A percentile compares a stretch with the other conserved stretches of the same genome.
phyloP scores from a whole-genome alignment of 108 stramenopile species.

The Discostella pseudostelligera region DNA sequence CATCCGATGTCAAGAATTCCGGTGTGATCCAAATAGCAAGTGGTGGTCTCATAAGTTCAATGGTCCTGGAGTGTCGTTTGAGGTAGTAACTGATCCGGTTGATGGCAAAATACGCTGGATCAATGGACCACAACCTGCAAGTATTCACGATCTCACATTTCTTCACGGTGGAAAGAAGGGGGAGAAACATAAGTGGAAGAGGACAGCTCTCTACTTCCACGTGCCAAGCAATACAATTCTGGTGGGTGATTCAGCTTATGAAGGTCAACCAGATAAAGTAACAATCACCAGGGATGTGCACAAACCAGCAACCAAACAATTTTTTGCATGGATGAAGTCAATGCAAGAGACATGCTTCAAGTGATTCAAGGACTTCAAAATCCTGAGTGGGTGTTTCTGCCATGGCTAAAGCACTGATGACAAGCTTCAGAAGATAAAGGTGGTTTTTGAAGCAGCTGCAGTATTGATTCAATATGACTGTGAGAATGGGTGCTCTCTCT shows the following conservation, averaged over 20 bases:
- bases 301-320: neutral
- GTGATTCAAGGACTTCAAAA: slow-evolving; percentile 5
- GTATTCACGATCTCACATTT: slow-evolving; percentile 8
- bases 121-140: slow-evolving; percentile 4
- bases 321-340: slow-evolving; percentile 11
- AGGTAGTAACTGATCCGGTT: slow-evolving; percentile 1
- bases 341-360: slow-evolving; percentile 4
- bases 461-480: slow-evolving; percentile 10
- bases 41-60: slow-evolving; percentile 11
- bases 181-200: neutral
- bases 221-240: neutral
- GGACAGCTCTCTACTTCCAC: slow-evolving; percentile 7
- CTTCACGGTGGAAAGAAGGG: slow-evolving; percentile 1
- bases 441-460: neutral
- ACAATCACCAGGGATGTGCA: slow-evolving; percentile 1
- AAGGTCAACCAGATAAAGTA: slow-evolving; percentile 3
- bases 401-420: slow-evolving; percentile 12
- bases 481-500: slow-evolving; percentile 8
- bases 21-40: slow-evolving; percentile 11
- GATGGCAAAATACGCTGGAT: slow-evolving; percentile 1
- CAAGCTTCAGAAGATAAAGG: slow-evolving; percentile 6
- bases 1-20: slow-evolving; percentile 4
- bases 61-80: slow-evolving; percentile 5
- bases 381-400: neutral
- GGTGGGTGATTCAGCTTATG: slow-evolving; percentile 6